Base-by-base conservation (phyloP, 805 yeast species). In the Isabelozyma rhagii region DNA sequence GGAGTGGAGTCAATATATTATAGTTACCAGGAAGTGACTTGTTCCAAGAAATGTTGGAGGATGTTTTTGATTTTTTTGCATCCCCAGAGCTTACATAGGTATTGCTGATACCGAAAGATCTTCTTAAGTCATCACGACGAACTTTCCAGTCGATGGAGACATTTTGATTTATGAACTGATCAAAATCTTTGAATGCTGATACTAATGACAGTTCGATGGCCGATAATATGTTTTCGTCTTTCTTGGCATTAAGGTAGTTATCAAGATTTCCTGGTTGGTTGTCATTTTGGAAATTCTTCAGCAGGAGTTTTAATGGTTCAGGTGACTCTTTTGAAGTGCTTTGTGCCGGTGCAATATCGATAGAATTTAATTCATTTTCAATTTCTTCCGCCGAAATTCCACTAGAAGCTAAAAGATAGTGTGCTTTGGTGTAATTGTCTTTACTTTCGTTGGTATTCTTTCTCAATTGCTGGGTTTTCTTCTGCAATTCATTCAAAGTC, bases 341-440 rank as follows among this genome's bases (percentile, higher is more conserved):
- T 13, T 27, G 25, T 10, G 47, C n/a, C 44, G 47, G 47, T 4
- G 52, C 47, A 7, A 50, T 46, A 41, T 43, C 47, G 21, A 62
- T 62, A n/a, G 62, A 46, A 48, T 77, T 74, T 50, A 85, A 67
- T 45, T 83, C 85, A 31, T 68, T 69, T 55, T 88, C 91, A 39
- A 92, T 83, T 50, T 89, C 94, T 58, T 89, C 96, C 46, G 93
- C 85, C 41, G 89, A 83, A 47, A 91, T 80, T 1, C 97, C 97
- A 60, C 93, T 86, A 1, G 92, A 88, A 5, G 97, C 97, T 42
- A 93, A 72, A 39, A 94, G 71, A 64, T 94, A 94, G 62, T 94
- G 98, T 1, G 89, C 94, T 59, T 83, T 85, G 2, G 90, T 85
- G 59, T 71, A 78, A 42, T 72, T 71, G 11, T 63, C 59, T 15